phyloP scores from a whole-genome alignment of 1,139 yeast genomes.

The Zygosaccharomyces pseudobailii region DNA sequence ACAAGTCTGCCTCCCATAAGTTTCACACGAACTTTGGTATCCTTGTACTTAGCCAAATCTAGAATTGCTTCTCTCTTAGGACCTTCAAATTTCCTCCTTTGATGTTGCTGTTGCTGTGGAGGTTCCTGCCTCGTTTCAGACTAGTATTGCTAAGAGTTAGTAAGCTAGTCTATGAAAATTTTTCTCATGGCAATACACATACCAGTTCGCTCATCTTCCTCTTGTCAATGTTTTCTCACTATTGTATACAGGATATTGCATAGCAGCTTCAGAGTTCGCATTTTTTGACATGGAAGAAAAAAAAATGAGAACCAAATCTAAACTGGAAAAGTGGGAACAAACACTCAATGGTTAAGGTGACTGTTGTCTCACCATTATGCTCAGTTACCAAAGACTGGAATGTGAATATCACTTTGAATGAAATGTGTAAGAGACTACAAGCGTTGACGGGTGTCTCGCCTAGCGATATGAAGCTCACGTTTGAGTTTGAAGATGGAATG shows the following conservation, averaged over 20 bases:
- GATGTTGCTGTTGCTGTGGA: conserved; percentile 35
- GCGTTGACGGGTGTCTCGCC: conserved; percentile 73
- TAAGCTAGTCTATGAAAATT: background rate
- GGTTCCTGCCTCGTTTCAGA: conserved; percentile 17
- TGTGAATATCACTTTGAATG: conserved; percentile 54
- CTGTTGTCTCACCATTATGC: conserved; percentile 21
- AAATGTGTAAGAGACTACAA: conserved; percentile 58
- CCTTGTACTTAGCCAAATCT: conserved; percentile 74
- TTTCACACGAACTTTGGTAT: conserved; percentile 68
- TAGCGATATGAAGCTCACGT: conserved; percentile 22
- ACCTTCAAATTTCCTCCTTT: conserved; percentile 51
- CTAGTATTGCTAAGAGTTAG: conserved; percentile 7
- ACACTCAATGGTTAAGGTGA: conserved; percentile 7
- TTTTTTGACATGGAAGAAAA: background rate
- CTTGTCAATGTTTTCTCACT: too few species aligned
- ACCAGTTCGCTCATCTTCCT: conserved; percentile 10
- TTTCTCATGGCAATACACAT: conserved; percentile 2
- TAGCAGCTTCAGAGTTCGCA: background rate
- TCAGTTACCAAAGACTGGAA: conserved; percentile 39
- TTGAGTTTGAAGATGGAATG: conserved; percentile 9
- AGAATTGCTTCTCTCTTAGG: conserved; percentile 89
- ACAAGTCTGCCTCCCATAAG: conserved; percentile 86
- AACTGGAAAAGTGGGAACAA: background rate
- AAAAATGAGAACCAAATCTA: background rate
- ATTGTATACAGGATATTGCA: background rate